Percentiles rank a stretch among this genome's conserved stretches.
phyloP scores from a whole-genome alignment of 352 stramenopile genomes.

The Pythium insidiosum region DNA sequence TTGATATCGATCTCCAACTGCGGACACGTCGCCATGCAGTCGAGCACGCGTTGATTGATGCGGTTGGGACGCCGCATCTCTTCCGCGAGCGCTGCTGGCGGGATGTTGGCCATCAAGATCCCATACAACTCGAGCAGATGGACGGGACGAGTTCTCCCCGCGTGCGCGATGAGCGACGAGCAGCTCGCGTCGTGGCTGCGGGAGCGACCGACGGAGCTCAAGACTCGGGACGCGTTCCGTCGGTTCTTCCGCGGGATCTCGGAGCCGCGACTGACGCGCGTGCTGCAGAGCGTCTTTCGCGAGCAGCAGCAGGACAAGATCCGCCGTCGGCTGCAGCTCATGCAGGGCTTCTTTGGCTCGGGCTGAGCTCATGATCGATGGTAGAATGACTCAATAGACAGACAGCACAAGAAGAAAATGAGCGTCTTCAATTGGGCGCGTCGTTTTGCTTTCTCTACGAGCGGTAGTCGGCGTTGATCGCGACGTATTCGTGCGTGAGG shows the following conservation, averaged over 20 bases:
- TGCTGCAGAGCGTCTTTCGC: conserved; percentile 40
- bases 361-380: too few relatives aligned
- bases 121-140: too few relatives aligned
- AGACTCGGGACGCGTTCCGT: conserved; percentile 68
- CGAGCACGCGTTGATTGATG: too few relatives aligned
- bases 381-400: too few relatives aligned
- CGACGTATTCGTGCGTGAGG: conserved; percentile 97
- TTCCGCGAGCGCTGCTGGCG: too few relatives aligned
- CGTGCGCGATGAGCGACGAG: conserved; percentile 32
- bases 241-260: conserved; percentile 59
- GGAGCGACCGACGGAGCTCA: conserved; percentile 46
- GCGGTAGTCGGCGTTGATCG: conserved; percentile 98
- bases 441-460: conserved; percentile 56
- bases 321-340: conserved; percentile 54
- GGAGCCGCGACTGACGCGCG: conserved; percentile 26
- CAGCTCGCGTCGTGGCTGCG: conserved; percentile 42
- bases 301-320: conserved; percentile 53
- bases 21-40: too few relatives aligned
- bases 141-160: too few relatives aligned
- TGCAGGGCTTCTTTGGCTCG: conserved; percentile 46
- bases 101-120: too few relatives aligned
- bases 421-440: not conserved
- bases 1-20: too few relatives aligned
- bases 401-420: conserved; percentile 5
- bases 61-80: too few relatives aligned